Percentiles rank a stretch among this genome's conserved stretches.
Conservation (phyloP, 768 basidiomycete genomes). For the Tylopilus sp. region DNA sequence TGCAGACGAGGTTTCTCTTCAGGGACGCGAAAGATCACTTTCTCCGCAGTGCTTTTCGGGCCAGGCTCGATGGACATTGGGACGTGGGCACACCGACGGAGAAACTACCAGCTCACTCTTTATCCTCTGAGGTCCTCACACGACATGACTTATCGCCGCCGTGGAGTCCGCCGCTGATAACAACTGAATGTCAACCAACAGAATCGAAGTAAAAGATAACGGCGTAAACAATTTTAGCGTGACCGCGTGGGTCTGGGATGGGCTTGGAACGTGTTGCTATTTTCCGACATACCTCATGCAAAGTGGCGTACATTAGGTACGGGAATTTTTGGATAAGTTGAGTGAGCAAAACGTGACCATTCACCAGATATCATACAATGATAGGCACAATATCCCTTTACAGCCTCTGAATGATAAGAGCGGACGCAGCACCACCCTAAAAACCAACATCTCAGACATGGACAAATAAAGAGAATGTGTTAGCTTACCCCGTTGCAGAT, state of each 20-base stretch:
- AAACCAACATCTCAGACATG: constrained; percentile 17
- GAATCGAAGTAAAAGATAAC: constrained; percentile 13
- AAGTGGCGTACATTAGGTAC: constrained; percentile 3
- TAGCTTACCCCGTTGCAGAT: constrained; percentile 92
- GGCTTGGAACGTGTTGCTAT: not conserved
- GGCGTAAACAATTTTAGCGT: constrained; percentile 7
- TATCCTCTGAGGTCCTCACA: constrained; percentile 18
- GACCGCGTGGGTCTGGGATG: constrained; percentile 2
- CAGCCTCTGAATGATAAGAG: constrained; percentile 84
- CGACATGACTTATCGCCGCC: constrained; percentile 10
- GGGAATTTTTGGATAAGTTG: not conserved
- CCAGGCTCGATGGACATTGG: too few relatives aligned
- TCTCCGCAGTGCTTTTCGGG: too few relatives aligned
- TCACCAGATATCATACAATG: constrained; percentile 14
- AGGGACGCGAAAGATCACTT: too few relatives aligned
- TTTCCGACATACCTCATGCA: constrained; percentile 15
- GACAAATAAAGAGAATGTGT: constrained; percentile 1
- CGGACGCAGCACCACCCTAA: constrained; percentile 90
- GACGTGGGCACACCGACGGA: too few relatives aligned
- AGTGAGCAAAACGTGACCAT: constrained; percentile 15
- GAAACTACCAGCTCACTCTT: too few relatives aligned
- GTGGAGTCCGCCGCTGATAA: constrained; percentile 10
- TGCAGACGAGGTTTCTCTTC: too few relatives aligned
- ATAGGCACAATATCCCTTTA: constrained; percentile 36
- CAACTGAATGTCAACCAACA: constrained; percentile 1